Percentiles rank a stretch among this genome's conserved stretches.
Evolutionary conservation across 2,329 filamentous ascomycete species (phyloP).

Genomic region (Thermoascus crustaceus): DNA sequence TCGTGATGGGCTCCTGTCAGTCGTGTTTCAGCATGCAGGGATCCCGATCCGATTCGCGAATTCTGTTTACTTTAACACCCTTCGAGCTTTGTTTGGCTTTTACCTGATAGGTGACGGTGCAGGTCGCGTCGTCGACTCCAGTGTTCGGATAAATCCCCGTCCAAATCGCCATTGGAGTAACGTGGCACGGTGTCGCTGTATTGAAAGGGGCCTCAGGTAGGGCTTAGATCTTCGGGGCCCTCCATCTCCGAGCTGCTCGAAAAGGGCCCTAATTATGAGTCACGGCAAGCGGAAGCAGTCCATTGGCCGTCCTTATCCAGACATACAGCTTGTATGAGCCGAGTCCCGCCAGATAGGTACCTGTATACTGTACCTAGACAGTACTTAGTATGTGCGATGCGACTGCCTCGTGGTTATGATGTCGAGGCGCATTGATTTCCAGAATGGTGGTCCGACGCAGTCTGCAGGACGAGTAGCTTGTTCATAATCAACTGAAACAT

Average conservation of each 20-base stretch:
- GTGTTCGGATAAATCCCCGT: constrained; percentile 1
- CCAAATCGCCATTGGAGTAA: constrained; percentile 1
- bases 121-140: not conserved
- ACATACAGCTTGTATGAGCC: not conserved
- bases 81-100: not conserved
- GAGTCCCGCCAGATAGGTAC: not conserved
- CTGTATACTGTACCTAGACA: not conserved
- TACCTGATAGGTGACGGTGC: not conserved
- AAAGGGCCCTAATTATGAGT: not conserved
- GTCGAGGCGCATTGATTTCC: not conserved
- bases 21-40: constrained; percentile 1
- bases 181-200: not conserved
- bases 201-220: not conserved
- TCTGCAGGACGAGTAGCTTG: not conserved
- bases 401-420: constrained; percentile 1
- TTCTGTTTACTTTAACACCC: not conserved
- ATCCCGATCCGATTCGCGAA: constrained; percentile 1
- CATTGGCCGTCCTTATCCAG: not conserved
- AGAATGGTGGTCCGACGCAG: not conserved
- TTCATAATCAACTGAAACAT: not conserved
- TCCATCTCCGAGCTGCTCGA: not conserved
- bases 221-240: not conserved
- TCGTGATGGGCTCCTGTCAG: not conserved
- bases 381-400: not conserved
- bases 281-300: not conserved